A percentile compares a stretch with the other conserved stretches of the same genome.
These are phyloP conservation scores for Pichia nakasei DNA, from an alignment of 805 yeast species.

Conservation along the genomic window DNA sequence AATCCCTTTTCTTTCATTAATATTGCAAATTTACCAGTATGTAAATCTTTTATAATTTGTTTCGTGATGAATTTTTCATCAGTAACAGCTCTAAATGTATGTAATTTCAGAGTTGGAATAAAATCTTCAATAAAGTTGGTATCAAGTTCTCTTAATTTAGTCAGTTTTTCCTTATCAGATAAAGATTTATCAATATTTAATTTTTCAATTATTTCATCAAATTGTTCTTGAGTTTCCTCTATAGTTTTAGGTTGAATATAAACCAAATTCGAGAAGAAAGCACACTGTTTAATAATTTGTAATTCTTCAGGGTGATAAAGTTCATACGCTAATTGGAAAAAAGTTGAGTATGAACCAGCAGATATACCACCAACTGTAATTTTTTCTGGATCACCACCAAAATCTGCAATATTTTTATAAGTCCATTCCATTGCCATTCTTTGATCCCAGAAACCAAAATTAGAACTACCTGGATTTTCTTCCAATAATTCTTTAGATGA, in stretches of 20 bases:
- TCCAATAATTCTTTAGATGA: conserved; percentile 30
- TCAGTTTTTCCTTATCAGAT: conserved; percentile 7
- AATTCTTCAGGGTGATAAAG: conserved; percentile 31
- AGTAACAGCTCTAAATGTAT: conserved; percentile 31
- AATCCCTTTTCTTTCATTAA: conserved; percentile 3
- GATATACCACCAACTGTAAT: conserved; percentile 39
- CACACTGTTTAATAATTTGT: conserved; percentile 32
- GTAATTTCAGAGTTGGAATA: conserved; percentile 14
- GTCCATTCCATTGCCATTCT: conserved; percentile 39
- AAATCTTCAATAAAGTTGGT: conserved; percentile 17
- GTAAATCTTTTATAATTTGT: conserved; percentile 25
- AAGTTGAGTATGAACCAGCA: conserved; percentile 38
- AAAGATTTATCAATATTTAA: conserved; percentile 12
- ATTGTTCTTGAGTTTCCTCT: conserved; percentile 28
- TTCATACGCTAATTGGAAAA: conserved; percentile 35
- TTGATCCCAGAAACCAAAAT: conserved; percentile 42
- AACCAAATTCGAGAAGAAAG: conserved; percentile 29
- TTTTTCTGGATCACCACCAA: conserved; percentile 38
- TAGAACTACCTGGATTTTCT: conserved; percentile 21
- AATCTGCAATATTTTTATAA: conserved; percentile 30
- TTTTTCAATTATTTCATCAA: conserved; percentile 27
- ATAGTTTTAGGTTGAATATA: conserved; percentile 32
- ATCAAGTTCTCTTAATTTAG: conserved; percentile 7
- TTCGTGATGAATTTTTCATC: conserved; percentile 30
- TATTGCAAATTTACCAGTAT: conserved; percentile 17